Base-by-base conservation (phyloP, 768 basidiomycete genomes). In the Infundibulicybe gibba region DNA sequence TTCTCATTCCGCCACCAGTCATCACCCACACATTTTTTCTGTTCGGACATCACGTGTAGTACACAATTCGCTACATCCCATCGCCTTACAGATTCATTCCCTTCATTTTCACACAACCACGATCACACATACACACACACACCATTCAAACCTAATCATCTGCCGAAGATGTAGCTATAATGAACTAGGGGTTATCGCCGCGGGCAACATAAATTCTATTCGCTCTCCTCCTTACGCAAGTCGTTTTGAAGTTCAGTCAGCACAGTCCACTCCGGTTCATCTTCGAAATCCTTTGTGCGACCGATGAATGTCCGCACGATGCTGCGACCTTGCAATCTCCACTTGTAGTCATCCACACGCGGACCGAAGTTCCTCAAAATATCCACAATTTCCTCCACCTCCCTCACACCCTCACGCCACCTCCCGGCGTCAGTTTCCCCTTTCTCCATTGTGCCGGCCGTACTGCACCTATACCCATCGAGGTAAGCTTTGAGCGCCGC, bases 251-350 rank as follows among this genome's bases (percentile, higher is more conserved):
- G 62, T 50, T 74, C 79, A 56, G 73, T 71, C 58, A 98, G 69
- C 51, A 72, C 70, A 20, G 70, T 61, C 85, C 89, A 97, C 69
- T 92, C 93, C 3, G 83, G 77, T 62, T 97, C 90, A 43, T 94
- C 94, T 63, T 87, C 89, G 53, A 94, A 97, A 33, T 83, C 90
- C 64, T 74, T 84, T 49, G 90, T 91, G 49, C 90, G 74, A 6
- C 89, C 94, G 67, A 90, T 77, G 66, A 97, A 98, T 43, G 85
- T 87, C 66, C 94, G 74, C 49, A 97, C 77, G 47, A 97, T 74
- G 50, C 91, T 94, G 45, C 87, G 77, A 38, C 83, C 90, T 66
- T 95, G 91, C 56, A 89, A 77, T 63, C 74, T 79, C 97, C 97
- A 98, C 52, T 83, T 86, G 47, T 56, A 62, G 20, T 63, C 65